Evolutionary conservation across 2,329 filamentous ascomycete species (phyloP), one percentile per base, ranked within the genome.

Genomic region (Talaromyces pinophilus): DNA sequence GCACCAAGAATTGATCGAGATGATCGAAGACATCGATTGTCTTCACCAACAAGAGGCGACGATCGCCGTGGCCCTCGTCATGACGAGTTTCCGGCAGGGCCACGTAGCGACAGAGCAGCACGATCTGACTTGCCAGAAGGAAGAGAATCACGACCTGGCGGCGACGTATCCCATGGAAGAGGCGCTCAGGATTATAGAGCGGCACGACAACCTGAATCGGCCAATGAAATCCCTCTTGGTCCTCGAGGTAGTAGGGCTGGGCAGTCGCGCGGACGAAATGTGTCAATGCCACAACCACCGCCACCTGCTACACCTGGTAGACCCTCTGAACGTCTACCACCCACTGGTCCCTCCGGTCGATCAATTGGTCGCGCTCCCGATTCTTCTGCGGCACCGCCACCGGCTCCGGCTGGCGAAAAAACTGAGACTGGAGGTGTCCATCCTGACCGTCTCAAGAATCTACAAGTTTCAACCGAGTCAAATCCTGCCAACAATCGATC

Each of bases 61-160:
- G 65, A 63, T 22, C 65, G 60, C 22, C 60, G 65, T 35, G 55
- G 60, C 11, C 60, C 61, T 63, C 77, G 74, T 44, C 79, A 78
- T 68, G 84, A 82, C 17, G 78, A 80, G 59, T 78, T 84, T 54
- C 86, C 86, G 5, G 83, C 82, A 22, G 85, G 85, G 17, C 86
- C 86, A 63, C 82, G 84, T 65, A 77, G 77, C 60, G 80, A 80
- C 62, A 78, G 82, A 55, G 70, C 65, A 65, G 67, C 70, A 22
- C 72, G 71, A 48, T 59, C 73, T 40, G 74, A 78, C 46, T 67
- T 70, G 22, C 66, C 71, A 30, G 76, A 82, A 46, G 70, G 74
- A 15, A 75, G 75, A 61, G 83, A 84, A 35, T 71, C 77, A 38
- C 69, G 73, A 35, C 65, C 75, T 54, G 75, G 78, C 2, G 72